A percentile compares a stretch with the other conserved stretches of the same genome.
These are phyloP conservation scores for Holtermanniella nyarrowii DNA, from an alignment of 768 basidiomycete genomes.

Conservation along the genomic window DNA sequence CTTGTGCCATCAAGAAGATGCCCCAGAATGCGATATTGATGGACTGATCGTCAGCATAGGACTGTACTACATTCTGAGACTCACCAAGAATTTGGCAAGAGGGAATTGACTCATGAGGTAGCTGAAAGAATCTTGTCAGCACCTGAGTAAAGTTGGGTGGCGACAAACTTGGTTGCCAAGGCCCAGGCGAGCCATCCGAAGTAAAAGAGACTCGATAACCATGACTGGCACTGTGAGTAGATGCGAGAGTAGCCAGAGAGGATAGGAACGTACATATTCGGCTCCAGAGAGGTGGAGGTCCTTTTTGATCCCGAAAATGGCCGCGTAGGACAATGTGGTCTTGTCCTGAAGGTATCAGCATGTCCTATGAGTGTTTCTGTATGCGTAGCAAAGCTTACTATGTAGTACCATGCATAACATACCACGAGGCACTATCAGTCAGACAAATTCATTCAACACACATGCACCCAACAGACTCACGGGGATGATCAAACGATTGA, in stretches of 20 bases:
- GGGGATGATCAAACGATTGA: slow-evolving; percentile 30
- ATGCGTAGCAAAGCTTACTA: neutral
- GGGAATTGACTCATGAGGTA: slow-evolving; percentile 23
- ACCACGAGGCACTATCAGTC: too few species aligned
- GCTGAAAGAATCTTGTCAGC: neutral
- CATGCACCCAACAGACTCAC: too few species aligned
- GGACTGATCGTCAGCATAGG: neutral
- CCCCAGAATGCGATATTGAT: slow-evolving; percentile 8
- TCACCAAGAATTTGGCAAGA: slow-evolving; percentile 22
- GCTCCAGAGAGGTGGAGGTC: neutral
- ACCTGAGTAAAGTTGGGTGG: too few species aligned
- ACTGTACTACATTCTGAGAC: neutral
- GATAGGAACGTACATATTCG: neutral
- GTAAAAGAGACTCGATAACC: too few species aligned
- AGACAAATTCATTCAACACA: too few species aligned
- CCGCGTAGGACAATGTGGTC: slow-evolving; percentile 22
- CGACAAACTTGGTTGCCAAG: too few species aligned
- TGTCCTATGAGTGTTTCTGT: neutral
- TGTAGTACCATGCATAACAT: slow-evolving; percentile 30
- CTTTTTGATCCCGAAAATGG: neutral
- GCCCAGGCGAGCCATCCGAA: neutral
- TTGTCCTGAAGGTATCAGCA: slow-evolving; percentile 10
- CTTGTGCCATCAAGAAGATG: slow-evolving; percentile 30
- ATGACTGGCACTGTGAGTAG: too few species aligned
- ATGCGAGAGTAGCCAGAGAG: too few species aligned